Evolutionary conservation across 495 filamentous ascomycete genomes (phyloP).

Genomic region (Penicillium tannophilum): DNA sequence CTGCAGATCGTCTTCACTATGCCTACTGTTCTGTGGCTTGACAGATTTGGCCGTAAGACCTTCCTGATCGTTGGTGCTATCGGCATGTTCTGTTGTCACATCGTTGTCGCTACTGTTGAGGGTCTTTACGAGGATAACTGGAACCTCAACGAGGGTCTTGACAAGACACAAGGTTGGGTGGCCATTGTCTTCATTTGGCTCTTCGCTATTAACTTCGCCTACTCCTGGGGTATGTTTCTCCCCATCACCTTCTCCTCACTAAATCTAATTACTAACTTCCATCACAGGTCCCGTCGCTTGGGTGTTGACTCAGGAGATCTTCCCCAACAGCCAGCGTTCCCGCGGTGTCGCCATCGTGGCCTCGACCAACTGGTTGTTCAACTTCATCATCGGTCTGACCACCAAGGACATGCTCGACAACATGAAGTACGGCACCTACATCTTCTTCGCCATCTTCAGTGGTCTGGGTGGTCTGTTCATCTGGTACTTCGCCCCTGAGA

Average conservation of each 20-base stretch:
- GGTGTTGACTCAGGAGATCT: conserved; percentile 46
- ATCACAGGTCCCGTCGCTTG: conserved; percentile 39
- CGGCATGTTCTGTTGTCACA: conserved; percentile 63
- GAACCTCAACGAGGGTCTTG: conserved; percentile 49
- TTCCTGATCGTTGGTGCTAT: conserved; percentile 71
- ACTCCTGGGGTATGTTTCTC: conserved; percentile 41
- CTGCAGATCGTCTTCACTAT: conserved; percentile 71
- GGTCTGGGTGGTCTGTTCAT: conserved; percentile 49
- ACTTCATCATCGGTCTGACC: conserved; percentile 47
- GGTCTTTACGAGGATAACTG: conserved; percentile 54
- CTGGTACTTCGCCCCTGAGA: conserved; percentile 57
- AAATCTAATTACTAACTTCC: conserved; percentile 29
- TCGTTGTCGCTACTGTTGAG: conserved; percentile 44
- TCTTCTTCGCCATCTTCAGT: conserved; percentile 51
- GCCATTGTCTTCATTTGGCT: conserved; percentile 46
- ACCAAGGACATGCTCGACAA: conserved; percentile 41
- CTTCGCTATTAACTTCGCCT: conserved; percentile 46
- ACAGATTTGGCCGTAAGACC: conserved; percentile 68
- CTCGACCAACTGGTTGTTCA: conserved; percentile 49
- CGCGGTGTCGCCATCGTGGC: conserved; percentile 40
- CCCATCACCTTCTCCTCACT: conserved; percentile 22
- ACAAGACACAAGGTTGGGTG: conserved; percentile 41
- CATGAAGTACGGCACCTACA: conserved; percentile 47
- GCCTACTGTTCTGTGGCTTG: conserved; percentile 68
- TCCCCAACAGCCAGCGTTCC: conserved; percentile 43